Base-by-base conservation (phyloP, 2,329 filamentous ascomycete genomes). In the Colletotrichum musicola region DNA sequence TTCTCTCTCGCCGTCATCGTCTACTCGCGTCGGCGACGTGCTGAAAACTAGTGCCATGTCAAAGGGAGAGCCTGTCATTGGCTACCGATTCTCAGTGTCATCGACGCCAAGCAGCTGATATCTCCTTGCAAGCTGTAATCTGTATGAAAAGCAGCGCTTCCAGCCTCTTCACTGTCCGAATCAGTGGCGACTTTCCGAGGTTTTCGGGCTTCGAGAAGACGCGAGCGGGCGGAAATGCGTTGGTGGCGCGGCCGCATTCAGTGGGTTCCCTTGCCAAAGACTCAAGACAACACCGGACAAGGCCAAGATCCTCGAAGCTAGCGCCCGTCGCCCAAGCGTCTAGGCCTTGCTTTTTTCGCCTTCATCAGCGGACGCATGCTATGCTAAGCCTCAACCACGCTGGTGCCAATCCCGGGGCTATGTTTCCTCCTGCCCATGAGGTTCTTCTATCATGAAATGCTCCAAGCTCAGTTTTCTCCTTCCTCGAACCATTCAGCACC, bases 161-260 rank as follows among this genome's bases (percentile, higher is more conserved):
- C 22, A 25, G 3, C 22, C 22, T 25, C 30, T 35, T 10, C 30
- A 9, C 3, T 10, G 30, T 10, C 30, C 30, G 6, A 10, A 35
- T 35, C 30, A 35, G 30, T 35, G 30, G 30, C 30, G 7, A 35
- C 1, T 10, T 5, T 35, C 7, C 6, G 10, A 7, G 7, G 10
- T n/a, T 42, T 13, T 42, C 14, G 4, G 13, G 18, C 25, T 46
- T 20, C 42, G 10, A 20, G 12, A 27, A 7, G 18, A 27, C 18
- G 50, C 13, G 40, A 22, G 35, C 42, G 18, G 35, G 62, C 49
- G 50, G 55, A 30, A 20, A 12, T 20, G 3, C 13, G 25, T 42
- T 35, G 0, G 49, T 65, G 65, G 62, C 62, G 44, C 7, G 16
- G 38, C 51, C 42, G 66, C 66, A 66, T 66, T 18, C 66, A 44